Evolutionary conservation across 495 filamentous ascomycete species (phyloP), one percentile per base, ranked within the genome.

Genomic region (Talaromyces nanjingensis): DNA sequence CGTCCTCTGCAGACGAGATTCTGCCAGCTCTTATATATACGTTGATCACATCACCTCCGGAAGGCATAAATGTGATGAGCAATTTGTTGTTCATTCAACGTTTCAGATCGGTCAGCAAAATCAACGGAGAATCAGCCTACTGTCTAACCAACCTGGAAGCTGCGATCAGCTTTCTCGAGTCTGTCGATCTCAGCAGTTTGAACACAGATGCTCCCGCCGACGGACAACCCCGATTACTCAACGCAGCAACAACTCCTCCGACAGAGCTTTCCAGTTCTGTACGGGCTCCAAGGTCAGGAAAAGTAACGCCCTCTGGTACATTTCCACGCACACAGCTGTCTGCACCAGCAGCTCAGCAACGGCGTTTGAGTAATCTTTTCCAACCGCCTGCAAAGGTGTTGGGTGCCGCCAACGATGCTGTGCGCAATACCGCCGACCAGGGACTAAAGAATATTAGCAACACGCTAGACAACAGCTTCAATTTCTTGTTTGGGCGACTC

Each of bases 81-180:
- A 96, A 99, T 72, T 80, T 93, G 12, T 86, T 89, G 64, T 99
- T 98, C 73, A 92, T 96, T 67, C 93, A 97, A 71, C 81, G 93
- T 64, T 99, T 99, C 72, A 88, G 94, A 64, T 88, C 91, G 65
- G 85, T 90, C 54, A 89, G 77, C 55, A 96, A 91, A 67, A 84
- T 98, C 16, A 89, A 94, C 57, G 94, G 94, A 27, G 96, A 98
- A 73, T 89, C 90, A 11, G 93, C 94, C 18, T 99, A 98, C 72
- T 98, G 94, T 67, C 81, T 99, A 45, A 97, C 94, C 12, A 98
- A 94, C 69, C 87, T 98, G 11, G 94, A 99, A 76, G 94, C 94
- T 6, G 88, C 93, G 56, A 92, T 98, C 53, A 90, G 88, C 60
- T 99, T 99, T 70, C 79, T 99, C n/a, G 93, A 98, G 69, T 97